phyloP scores from a whole-genome alignment of 2,329 filamentous ascomycete genomes.

The Colletotrichum agaves region DNA sequence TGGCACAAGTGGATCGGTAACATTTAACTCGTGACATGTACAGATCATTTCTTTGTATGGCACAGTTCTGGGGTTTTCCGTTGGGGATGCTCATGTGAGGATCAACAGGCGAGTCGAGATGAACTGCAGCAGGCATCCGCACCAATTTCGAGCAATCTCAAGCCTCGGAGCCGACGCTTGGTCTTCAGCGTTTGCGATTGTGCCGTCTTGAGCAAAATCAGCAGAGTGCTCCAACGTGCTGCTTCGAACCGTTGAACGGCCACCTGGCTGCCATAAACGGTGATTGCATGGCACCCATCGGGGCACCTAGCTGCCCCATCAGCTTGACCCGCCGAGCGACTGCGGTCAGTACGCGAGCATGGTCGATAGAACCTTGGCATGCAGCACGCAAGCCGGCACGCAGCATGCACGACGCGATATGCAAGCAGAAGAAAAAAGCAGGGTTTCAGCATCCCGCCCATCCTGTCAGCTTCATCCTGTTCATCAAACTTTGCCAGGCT shows the following conservation, averaged over 20 bases:
- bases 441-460: constrained; percentile 35
- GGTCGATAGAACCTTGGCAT: constrained; percentile 15
- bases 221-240: background rate
- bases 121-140: constrained; percentile 28
- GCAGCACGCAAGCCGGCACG: constrained; percentile 22
- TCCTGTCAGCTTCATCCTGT: constrained; percentile 29
- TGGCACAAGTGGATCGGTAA: background rate
- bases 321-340: constrained; percentile 1
- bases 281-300: constrained; percentile 7
- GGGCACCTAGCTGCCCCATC: background rate
- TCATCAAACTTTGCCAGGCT: constrained; percentile 26
- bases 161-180: constrained; percentile 17
- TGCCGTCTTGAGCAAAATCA: constrained; percentile 10
- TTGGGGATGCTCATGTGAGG: constrained; percentile 21
- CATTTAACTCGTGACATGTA: background rate
- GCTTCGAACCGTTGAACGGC: background rate
- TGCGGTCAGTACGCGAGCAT: background rate
- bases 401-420: constrained; percentile 3
- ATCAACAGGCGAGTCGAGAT: constrained; percentile 37
- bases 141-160: constrained; percentile 35
- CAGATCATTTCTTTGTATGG: constrained; percentile 20
- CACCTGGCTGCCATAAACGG: constrained; percentile 1
- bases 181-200: constrained; percentile 8
- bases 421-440: constrained; percentile 11
- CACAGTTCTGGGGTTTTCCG: constrained; percentile 3